phyloP scores from a whole-genome alignment of 2,329 filamentous ascomycete species.

The Samsoniella hepiali region DNA sequence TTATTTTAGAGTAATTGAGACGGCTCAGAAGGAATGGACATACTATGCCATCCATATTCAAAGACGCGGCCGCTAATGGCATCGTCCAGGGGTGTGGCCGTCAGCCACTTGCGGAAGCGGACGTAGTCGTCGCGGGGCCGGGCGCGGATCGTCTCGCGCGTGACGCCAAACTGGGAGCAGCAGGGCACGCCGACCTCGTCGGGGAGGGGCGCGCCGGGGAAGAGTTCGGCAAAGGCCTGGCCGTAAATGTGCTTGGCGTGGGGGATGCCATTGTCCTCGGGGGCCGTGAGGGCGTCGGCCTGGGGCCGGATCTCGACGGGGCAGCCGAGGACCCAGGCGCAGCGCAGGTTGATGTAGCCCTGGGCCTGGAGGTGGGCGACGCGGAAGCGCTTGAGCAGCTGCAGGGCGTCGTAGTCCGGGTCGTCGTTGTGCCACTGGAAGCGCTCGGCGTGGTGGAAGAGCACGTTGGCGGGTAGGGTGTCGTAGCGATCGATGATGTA shows the following conservation, averaged over 20 bases:
- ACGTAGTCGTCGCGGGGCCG: slow-evolving; percentile 53
- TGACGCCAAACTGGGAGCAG: slow-evolving; percentile 64
- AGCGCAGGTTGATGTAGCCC: slow-evolving; percentile 61
- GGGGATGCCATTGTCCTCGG: slow-evolving; percentile 32
- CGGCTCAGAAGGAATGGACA: slow-evolving; percentile 22
- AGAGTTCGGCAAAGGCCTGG: slow-evolving; percentile 40
- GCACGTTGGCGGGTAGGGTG: slow-evolving; percentile 39
- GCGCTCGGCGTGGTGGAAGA: slow-evolving; percentile 48
- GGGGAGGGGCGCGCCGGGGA: slow-evolving; percentile 43
- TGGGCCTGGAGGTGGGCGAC: slow-evolving; percentile 48
- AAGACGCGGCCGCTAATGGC: slow-evolving; percentile 56
- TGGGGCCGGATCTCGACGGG: slow-evolving; percentile 44
- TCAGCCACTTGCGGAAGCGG: slow-evolving; percentile 56
- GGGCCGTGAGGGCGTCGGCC: slow-evolving; percentile 29
- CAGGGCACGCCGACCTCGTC: slow-evolving; percentile 54
- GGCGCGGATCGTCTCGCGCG: slow-evolving; percentile 46
- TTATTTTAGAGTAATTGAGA: neutral
- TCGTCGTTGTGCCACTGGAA: slow-evolving; percentile 55
- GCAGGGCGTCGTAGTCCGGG: slow-evolving; percentile 52
- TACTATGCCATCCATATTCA: slow-evolving; percentile 65
- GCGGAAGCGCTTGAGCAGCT: slow-evolving; percentile 46
- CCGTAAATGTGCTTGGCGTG: slow-evolving; percentile 43
- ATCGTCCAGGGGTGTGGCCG: slow-evolving; percentile 53
- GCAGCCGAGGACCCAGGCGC: slow-evolving; percentile 57
- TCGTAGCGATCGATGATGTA: slow-evolving; percentile 51